Evolutionary conservation across 306 rosid species (phyloP).

Genomic region (Arachis stenosperma): DNA sequence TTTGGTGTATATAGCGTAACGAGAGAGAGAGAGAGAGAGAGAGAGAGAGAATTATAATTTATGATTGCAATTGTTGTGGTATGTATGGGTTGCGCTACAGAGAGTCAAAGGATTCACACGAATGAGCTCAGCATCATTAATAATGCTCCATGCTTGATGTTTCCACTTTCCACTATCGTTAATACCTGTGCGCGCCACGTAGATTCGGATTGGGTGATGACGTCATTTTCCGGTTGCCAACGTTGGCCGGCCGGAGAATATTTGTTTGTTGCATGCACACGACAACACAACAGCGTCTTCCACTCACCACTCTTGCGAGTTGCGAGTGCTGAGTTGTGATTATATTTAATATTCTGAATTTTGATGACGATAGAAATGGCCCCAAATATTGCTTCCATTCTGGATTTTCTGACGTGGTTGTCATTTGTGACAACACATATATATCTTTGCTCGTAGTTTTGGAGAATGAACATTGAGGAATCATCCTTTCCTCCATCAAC

Average conservation of each 20-base stretch:
- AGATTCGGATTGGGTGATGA: constrained; percentile 43
- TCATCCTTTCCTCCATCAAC: not conserved
- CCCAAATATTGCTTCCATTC: too few relatives aligned
- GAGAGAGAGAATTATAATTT: not conserved
- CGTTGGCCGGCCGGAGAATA: not conserved
- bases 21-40: not conserved
- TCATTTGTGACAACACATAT: too few relatives aligned
- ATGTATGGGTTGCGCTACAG: constrained; percentile 32
- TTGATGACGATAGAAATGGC: too few relatives aligned
- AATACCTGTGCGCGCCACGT: constrained; percentile 73
- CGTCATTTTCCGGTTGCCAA: constrained; percentile 36
- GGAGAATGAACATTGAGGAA: not conserved
- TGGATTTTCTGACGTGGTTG: too few relatives aligned
- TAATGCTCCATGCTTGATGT: constrained; percentile 41
- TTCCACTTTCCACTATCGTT: constrained; percentile 73
- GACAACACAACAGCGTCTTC: too few relatives aligned
- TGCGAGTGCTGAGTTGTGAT: too few relatives aligned
- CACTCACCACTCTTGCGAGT: too few relatives aligned
- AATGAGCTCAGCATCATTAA: constrained; percentile 31
- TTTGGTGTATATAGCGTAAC: constrained; percentile 1
- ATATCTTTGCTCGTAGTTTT: too few relatives aligned
- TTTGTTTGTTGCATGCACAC: not conserved
- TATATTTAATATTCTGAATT: too few relatives aligned
- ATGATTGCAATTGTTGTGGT: not conserved
- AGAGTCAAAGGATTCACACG: constrained; percentile 48